Base-by-base conservation (phyloP, 495 filamentous ascomycete species). In the Neurospora discreta region DNA sequence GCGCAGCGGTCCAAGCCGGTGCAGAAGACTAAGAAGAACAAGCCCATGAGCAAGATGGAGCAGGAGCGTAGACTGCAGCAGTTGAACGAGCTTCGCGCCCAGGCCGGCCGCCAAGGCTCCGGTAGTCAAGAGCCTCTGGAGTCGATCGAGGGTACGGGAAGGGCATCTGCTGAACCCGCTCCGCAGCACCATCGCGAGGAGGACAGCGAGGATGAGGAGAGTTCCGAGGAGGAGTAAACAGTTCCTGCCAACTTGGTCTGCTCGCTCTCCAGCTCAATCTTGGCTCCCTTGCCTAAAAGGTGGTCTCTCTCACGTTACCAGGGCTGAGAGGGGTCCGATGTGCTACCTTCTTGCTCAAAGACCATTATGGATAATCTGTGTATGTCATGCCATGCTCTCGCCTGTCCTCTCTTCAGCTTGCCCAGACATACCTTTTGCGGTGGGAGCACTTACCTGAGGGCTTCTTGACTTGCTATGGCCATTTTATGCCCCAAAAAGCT, bases 11-110 rank as follows among this genome's bases (percentile, higher is more conserved):
- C 82, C 36, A 86, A 84, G 73, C 78, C 81, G 30, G 81, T 86
- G 18, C 83, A 88, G 16, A 93, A 92, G 81, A 87, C 91, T 18
- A 97, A 97, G 85, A 99, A 99, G 87, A 97, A 99, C 83, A 98
- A 98, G 85, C 95, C 95, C 0, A 99, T 98, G 95, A 95, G 91
- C 84, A 95, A 94, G 80, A 84, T 82, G 26, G 95, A 99, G 81
- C 95, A 99, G 81, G 94, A 98, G 78, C 89, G 90, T 10, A 91
- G 90, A 75, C 97, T 99, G 78, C 87, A 89, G 69, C 87, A 92
- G 80, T 88, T 99, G 20, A 86, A 90, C 78, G 87, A 87, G 76
- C 82, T 89, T 4, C 79, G 83, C 67, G 83, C 84, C 36, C 82
- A 85, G 69, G 82, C 84, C 20, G 78, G 78, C 68, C 84, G 83